Base-by-base conservation (phyloP, 75 land plant genomes). In the Picea glauca region DNA sequence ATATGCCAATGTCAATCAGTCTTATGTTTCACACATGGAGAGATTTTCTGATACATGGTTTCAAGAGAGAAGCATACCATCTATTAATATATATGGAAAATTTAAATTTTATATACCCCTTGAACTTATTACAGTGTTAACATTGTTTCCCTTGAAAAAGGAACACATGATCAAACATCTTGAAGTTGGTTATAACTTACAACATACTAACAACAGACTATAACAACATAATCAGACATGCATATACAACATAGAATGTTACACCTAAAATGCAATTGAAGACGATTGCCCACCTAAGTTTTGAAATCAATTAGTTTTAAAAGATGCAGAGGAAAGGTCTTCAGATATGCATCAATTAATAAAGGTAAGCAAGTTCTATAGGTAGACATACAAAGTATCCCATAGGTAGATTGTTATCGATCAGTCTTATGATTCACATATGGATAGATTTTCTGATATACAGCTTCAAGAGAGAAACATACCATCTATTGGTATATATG, bases 241-340 rank as follows among this genome's bases (percentile, higher is more conserved):
- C 7, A 38, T 67, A 66, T 15, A 17, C 72, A 35, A 5, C 17
- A 67, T 20, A 38, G n/a, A 67, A 35, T 14, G 6, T 38, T 67
- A 43, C 14, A 67, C 43, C 46, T 38, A 5, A 30, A 54, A 77
- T 66, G 60, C 18, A 78, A 58, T 74, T 40, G 74, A 75, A 79
- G 35, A 33, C 13, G 40, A 63, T 15, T 17, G 20, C 17, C 20
- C 50, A 38, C 18, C 32, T 33, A 38, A 33, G 26, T 9, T 66
- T 66, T 33, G 18, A 66, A 20, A 6, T 40, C 43, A 40, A 40
- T 40, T 40, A 40, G 4, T 40, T 40, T 40, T 40, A 4, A 40
- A 40, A 40, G 43, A 40, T 40, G 43, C 43, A 40, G 0, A 40
- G 1, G 43, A 40, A 40, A 40, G 43, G 43, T 4, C 43, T 40